A percentile compares a stretch with the other conserved stretches of the same genome.
These are phyloP conservation scores for Artemisia argyi DNA, from an alignment of 129 eudicot species.

Conservation along the genomic window DNA sequence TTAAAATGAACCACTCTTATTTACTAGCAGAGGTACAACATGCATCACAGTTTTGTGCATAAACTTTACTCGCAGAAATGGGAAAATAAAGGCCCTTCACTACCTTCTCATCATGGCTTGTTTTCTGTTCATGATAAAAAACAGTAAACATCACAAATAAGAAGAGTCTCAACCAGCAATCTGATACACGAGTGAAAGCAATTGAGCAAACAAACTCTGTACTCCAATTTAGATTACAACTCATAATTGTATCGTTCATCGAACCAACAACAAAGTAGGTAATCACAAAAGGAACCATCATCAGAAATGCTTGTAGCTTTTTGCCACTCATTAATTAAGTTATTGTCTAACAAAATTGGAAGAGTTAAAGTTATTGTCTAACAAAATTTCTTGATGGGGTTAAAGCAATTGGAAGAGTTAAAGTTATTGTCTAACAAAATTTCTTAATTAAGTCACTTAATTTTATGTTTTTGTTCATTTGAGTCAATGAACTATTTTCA, in stretches of 20 bases:
- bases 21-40: not conserved
- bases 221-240: not conserved
- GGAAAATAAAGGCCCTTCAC: slow-evolving; percentile 26
- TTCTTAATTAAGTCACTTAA: too few relatives aligned
- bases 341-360: too few relatives aligned
- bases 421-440: too few relatives aligned
- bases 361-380: too few relatives aligned
- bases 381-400: slow-evolving; percentile 22
- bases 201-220: not conserved
- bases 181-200: slow-evolving; percentile 8
- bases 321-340: slow-evolving; percentile 20
- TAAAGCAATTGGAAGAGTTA: too few relatives aligned
- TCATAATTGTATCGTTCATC: not conserved
- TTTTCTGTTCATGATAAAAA: slow-evolving; percentile 31
- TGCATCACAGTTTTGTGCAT: not conserved
- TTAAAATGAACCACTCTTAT: not conserved
- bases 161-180: slow-evolving; percentile 27
- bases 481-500: too few relatives aligned
- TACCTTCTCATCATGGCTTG: slow-evolving; percentile 1
- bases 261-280: not conserved
- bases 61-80: slow-evolving; percentile 13
- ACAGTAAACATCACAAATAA: slow-evolving; percentile 33
- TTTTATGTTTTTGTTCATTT: too few relatives aligned
- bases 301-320: slow-evolving; percentile 7
- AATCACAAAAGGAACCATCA: slow-evolving; percentile 24